These are phyloP conservation scores for Pinus albicaulis DNA, from an alignment of 75 land plant genomes.

Conservation along the genomic window DNA sequence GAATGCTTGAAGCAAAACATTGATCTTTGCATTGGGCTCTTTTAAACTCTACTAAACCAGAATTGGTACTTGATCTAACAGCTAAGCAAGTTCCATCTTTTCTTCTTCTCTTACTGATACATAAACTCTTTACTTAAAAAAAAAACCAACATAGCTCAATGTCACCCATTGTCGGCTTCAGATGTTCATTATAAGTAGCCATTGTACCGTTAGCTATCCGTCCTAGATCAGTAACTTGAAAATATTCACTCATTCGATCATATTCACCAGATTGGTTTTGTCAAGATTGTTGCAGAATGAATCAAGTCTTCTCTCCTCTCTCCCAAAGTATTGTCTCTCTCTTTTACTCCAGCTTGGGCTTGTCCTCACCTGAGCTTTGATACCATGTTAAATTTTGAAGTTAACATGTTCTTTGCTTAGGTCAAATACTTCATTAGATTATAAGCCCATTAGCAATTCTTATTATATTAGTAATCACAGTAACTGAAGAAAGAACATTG, in stretches of 20 bases:
- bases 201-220: constrained; percentile 96
- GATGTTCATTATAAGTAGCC: constrained; percentile 86
- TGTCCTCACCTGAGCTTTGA: too few species aligned
- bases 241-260: constrained; percentile 90
- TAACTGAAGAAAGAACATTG: too few species aligned
- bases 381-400: too few species aligned
- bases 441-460: too few species aligned
- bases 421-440: too few species aligned
- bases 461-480: too few species aligned
- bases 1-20: constrained; percentile 89
- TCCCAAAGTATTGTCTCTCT: too few species aligned
- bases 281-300: constrained; percentile 84
- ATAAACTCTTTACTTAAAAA: constrained; percentile 94
- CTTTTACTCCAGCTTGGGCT: too few species aligned
- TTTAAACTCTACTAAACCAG: constrained; percentile 90
- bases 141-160: constrained; percentile 90
- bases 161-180: constrained; percentile 97
- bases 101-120: constrained; percentile 95
- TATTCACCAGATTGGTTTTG: constrained; percentile 82
- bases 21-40: constrained; percentile 92
- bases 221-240: constrained; percentile 92
- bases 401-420: too few species aligned
- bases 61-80: constrained; percentile 86
- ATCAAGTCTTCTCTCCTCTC: too few species aligned
- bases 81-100: constrained; percentile 88